Base-by-base conservation (phyloP, 192 early-diverging fungal species). In the Gamsiella multidivaricata region DNA sequence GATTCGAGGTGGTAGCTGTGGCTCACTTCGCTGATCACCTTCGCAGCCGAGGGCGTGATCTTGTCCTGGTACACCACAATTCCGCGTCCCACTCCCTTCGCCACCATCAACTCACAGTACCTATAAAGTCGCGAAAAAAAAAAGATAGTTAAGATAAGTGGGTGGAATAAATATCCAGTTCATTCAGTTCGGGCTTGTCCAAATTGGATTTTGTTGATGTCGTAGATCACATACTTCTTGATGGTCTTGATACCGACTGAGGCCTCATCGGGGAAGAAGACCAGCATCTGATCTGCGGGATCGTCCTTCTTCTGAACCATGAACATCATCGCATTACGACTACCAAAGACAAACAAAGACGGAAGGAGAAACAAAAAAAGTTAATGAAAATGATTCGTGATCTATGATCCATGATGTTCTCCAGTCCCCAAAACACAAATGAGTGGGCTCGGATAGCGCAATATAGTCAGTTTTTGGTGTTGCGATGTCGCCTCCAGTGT, bases 201-300 rank as follows among this genome's bases (percentile, higher is more conserved):
- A 14, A 53, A 15, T 28, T 53, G 23, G 15, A 31, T 4, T 14
- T 26, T n/a, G n/a, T n/a, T n/a, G n/a, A n/a, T n/a, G n/a, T n/a
- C n/a, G n/a, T n/a, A 14, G 15, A 51, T 12, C 20, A 80, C 81
- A 47, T 91, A 97, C 88, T 93, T 91, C 84, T 89, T 92, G 63
- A 98, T 92, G 17, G 92, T 90, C 63, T 94, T 93, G 33, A 97
- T 91, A 56, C 97, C 96, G 17, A 99, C 92, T 5, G 91, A 90
- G 37, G 88, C 85, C 43, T 93, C 94, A 36, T 95, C 94, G 11
- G 95, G 92, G 86, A 99, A 97, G 70, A 96, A 95, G 9, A 96
- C 92, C 34, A 97, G 87, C 69, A 96, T 86, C 68, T 94, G 92
- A 60, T 94, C 94, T 33, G 86, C 87, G 6, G 91, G 90, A 74